Evolutionary conservation across 192 early-diverging fungal species (phyloP).

Genomic region (Haplosporangium gracile): DNA sequence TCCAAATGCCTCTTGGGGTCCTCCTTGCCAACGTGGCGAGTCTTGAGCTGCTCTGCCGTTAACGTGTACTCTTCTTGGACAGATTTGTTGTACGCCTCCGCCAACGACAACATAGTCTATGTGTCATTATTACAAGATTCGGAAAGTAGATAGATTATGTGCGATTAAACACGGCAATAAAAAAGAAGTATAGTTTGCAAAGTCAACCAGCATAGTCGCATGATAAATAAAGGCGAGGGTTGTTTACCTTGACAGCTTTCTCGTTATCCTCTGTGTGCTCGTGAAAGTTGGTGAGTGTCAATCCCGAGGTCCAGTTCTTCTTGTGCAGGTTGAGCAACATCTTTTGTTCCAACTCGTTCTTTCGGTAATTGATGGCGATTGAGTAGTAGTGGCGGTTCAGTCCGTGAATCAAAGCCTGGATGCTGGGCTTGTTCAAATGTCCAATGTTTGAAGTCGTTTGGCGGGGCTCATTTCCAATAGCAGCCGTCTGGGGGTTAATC

Average conservation of each 20-base stretch:
- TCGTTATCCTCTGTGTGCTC: slow-evolving; percentile 89
- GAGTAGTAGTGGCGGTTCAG: slow-evolving; percentile 99
- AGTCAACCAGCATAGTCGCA: not conserved
- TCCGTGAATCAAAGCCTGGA: slow-evolving; percentile 98
- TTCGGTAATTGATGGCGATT: slow-evolving; percentile 99
- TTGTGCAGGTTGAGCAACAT: slow-evolving; percentile 99
- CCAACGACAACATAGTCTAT: slow-evolving; percentile 88
- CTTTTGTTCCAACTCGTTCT: slow-evolving; percentile 99
- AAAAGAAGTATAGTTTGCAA: not conserved
- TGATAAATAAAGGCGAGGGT: not conserved
- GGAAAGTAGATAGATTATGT: not conserved
- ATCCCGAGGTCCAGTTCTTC: slow-evolving; percentile 98
- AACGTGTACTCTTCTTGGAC: slow-evolving; percentile 97
- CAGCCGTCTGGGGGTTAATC: slow-evolving; percentile 89
- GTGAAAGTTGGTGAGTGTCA: slow-evolving; percentile 86
- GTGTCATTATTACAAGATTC: not conserved
- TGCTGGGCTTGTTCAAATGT: slow-evolving; percentile 96
- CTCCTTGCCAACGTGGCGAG: slow-evolving; percentile 99
- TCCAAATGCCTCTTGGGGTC: slow-evolving; percentile 99
- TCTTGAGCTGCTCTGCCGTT: slow-evolving; percentile 95
- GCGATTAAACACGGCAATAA: slow-evolving; percentile 10
- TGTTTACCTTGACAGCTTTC: slow-evolving; percentile 81
- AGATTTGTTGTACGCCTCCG: slow-evolving; percentile 97
- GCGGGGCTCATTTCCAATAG: slow-evolving; percentile 93
- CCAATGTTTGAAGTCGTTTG: slow-evolving; percentile 99